Conservation (phyloP, 2,329 filamentous ascomycete species). For the Stagonosporopsis cucurbitacearum region DNA sequence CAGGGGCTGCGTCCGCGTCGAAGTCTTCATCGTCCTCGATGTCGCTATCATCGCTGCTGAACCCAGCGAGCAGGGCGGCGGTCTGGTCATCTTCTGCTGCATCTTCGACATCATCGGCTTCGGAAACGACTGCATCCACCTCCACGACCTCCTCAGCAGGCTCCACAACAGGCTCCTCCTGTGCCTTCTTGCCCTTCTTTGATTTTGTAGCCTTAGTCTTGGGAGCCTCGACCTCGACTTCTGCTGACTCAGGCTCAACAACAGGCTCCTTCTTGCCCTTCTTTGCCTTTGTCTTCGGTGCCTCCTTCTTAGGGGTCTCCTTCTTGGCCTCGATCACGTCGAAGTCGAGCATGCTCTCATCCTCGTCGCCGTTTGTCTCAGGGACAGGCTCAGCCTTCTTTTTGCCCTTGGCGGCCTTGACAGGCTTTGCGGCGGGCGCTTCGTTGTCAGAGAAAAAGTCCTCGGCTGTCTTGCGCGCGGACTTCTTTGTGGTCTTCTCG, state of each 20-base stretch:
- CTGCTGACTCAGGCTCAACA: conserved; percentile 22
- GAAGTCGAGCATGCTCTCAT: conserved; percentile 21
- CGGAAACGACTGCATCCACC: conserved; percentile 20
- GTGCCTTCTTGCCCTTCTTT: conserved; percentile 29
- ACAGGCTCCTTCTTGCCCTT: conserved; percentile 29
- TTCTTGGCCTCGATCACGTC: conserved; percentile 21
- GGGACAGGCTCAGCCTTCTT: conserved; percentile 40
- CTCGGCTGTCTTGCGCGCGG: conserved; percentile 45
- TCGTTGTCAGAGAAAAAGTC: conserved; percentile 45
- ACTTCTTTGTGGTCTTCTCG: conserved; percentile 32
- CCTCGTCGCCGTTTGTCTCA: conserved; percentile 21
- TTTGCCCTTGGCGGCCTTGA: conserved; percentile 49
- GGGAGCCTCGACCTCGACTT: conserved; percentile 20
- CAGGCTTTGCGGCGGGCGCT: conserved; percentile 25
- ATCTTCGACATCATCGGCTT: conserved; percentile 25
- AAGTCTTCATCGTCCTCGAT: conserved; percentile 46
- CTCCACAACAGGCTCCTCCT: conserved; percentile 31
- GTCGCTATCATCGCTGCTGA: conserved; percentile 54
- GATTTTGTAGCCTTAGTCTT: conserved; percentile 31
- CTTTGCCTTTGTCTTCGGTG: conserved; percentile 31
- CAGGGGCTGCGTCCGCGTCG: conserved; percentile 47
- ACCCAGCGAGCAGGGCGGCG: conserved; percentile 59
- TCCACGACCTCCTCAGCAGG: conserved; percentile 28
- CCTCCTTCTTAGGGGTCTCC: conserved; percentile 25
- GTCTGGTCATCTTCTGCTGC: conserved; percentile 55